A percentile compares a stretch with the other conserved stretches of the same genome.
These are phyloP conservation scores for Penicillium angulare DNA, from an alignment of 495 filamentous ascomycete genomes.

Conservation along the genomic window DNA sequence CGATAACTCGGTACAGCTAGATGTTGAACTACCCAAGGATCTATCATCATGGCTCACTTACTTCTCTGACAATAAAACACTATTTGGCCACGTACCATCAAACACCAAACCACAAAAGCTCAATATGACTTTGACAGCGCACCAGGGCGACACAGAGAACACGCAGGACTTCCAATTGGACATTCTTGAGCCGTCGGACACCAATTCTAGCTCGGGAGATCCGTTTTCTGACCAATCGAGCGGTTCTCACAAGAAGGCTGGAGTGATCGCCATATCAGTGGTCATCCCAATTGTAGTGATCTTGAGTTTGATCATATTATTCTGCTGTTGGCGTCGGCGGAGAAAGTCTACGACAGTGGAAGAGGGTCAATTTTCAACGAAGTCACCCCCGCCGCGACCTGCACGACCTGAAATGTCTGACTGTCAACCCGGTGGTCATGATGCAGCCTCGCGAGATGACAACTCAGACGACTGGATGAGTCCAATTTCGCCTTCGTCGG, in stretches of 20 bases:
- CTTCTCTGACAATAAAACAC: constrained; percentile 50
- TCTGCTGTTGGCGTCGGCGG: constrained; percentile 43
- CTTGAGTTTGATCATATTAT: constrained; percentile 34
- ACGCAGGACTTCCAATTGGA: constrained; percentile 51
- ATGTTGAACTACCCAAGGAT: constrained; percentile 46
- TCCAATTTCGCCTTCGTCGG: constrained; percentile 24
- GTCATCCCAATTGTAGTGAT: constrained; percentile 39
- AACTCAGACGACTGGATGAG: constrained; percentile 26
- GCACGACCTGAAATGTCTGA: constrained; percentile 26
- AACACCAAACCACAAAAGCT: constrained; percentile 40
- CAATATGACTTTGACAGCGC: constrained; percentile 50
- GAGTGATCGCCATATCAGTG: constrained; percentile 46
- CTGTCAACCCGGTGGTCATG: constrained; percentile 28
- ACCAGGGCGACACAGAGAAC: constrained; percentile 43
- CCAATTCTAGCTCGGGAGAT: constrained; percentile 14
- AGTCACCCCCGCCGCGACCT: constrained; percentile 21
- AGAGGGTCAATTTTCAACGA: constrained; percentile 26
- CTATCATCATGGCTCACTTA: constrained; percentile 67
- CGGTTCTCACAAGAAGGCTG: constrained; percentile 33
- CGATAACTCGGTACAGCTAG: constrained; percentile 52
- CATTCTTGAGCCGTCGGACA: constrained; percentile 32
- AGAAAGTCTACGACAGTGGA: constrained; percentile 24
- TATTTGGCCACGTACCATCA: constrained; percentile 63
- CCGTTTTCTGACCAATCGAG: constrained; percentile 18
- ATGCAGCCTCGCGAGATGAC: constrained; percentile 21